A percentile compares a stretch with the other conserved stretches of the same genome.
These are phyloP conservation scores for Teunomyces gatunensis DNA, from an alignment of 805 yeast genomes.

Conservation along the genomic window DNA sequence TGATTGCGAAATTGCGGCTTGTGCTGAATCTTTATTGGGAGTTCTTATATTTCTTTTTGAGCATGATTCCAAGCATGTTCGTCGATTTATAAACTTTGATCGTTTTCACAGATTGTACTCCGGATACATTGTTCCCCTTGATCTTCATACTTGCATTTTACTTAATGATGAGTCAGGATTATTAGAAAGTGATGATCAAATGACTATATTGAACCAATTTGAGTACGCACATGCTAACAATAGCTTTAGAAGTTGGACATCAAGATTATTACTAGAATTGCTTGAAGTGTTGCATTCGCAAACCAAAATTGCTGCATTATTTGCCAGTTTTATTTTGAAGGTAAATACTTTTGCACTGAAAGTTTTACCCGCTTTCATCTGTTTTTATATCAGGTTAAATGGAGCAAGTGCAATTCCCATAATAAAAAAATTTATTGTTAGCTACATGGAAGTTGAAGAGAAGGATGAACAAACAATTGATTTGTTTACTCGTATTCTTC, in stretches of 20 bases:
- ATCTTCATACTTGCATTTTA: slow-evolving; percentile 31
- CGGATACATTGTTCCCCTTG: slow-evolving; percentile 29
- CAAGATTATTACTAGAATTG: slow-evolving; percentile 28
- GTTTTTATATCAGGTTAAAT: slow-evolving; percentile 18
- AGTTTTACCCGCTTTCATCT: slow-evolving; percentile 26
- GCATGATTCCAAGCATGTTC: slow-evolving; percentile 13
- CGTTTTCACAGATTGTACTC: slow-evolving; percentile 11
- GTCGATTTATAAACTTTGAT: slow-evolving; percentile 21
- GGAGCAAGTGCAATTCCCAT: slow-evolving; percentile 10
- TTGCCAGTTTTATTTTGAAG: slow-evolving; percentile 28
- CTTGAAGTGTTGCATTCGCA: slow-evolving; percentile 27
- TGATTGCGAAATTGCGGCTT: slow-evolving; percentile 18
- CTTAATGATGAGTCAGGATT: slow-evolving; percentile 23
- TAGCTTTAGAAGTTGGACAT: slow-evolving; percentile 27
- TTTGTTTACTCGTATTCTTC: slow-evolving; percentile 19
- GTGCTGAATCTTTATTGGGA: slow-evolving; percentile 43
- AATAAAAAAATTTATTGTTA: slow-evolving; percentile 10
- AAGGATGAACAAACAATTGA: slow-evolving; percentile 9
- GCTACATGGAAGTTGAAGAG: slow-evolving; percentile 7
- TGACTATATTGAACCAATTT: slow-evolving; percentile 9
- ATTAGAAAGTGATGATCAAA: slow-evolving; percentile 10
- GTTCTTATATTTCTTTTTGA: slow-evolving; percentile 29
- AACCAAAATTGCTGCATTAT: slow-evolving; percentile 29
- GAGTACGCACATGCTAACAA: slow-evolving; percentile 4
- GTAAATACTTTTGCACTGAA: slow-evolving; percentile 21